These are phyloP conservation scores for Fraxinus sp. DNA, from an alignment of 305 asterid species.

Conservation along the genomic window DNA sequence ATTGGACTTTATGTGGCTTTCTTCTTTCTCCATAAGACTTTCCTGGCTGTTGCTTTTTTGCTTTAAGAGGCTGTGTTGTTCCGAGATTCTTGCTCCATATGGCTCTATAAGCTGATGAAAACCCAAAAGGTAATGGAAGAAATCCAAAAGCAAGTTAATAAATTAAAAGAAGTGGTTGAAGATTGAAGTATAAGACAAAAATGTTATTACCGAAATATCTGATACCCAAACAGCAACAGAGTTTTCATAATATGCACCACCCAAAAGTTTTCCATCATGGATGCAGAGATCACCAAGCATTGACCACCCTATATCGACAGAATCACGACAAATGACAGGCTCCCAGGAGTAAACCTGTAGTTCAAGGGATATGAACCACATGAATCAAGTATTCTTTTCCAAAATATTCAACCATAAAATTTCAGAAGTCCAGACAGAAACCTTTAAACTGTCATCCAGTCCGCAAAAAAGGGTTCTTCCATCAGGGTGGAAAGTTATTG, in stretches of 20 bases:
- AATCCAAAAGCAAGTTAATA: constrained; percentile 4
- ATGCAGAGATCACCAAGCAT: constrained; percentile 84
- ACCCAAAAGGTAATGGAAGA: neutral
- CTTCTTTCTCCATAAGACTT: constrained; percentile 52
- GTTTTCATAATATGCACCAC: constrained; percentile 88
- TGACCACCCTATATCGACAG: constrained; percentile 98
- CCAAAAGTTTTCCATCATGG: constrained; percentile 88
- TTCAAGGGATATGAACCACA: constrained; percentile 28
- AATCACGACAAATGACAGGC: constrained; percentile 85
- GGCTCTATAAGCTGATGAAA: constrained; percentile 68
- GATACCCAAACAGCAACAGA: constrained; percentile 95
- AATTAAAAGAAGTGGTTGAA: constrained; percentile 16
- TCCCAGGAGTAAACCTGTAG: constrained; percentile 96
- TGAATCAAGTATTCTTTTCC: constrained; percentile 16
- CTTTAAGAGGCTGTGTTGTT: constrained; percentile 40
- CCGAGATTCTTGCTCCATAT: constrained; percentile 46
- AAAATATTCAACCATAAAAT: constrained; percentile 12
- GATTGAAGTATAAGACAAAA: constrained; percentile 21
- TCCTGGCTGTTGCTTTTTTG: constrained; percentile 44
- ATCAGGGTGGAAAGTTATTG: constrained; percentile 88
- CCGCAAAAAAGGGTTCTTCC: constrained; percentile 92
- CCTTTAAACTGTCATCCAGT: constrained; percentile 92
- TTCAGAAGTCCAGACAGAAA: constrained; percentile 25
- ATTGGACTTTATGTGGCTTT: constrained; percentile 55
- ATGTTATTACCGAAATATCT: constrained; percentile 69